phyloP scores from a whole-genome alignment of 75 land plant genomes.

The Pinus tabuliformis region DNA sequence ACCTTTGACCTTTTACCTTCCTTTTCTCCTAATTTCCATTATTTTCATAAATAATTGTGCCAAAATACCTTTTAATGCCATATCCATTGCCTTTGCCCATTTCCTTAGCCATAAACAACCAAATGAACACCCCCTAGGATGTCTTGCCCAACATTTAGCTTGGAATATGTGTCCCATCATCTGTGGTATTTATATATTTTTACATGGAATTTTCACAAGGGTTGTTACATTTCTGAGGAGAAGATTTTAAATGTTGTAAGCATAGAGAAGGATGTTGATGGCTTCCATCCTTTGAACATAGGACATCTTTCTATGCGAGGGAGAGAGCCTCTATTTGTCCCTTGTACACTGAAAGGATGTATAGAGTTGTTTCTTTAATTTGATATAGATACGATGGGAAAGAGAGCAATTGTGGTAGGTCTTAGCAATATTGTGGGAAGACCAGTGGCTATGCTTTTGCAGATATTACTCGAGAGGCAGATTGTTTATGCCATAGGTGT shows the following conservation, averaged over 20 bases:
- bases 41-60: no score
- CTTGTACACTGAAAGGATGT: conserved; percentile 93
- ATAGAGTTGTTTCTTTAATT: conserved; percentile 73
- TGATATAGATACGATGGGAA: conserved; percentile 64
- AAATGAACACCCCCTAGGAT: no score
- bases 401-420: conserved; percentile 89
- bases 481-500: conserved; percentile 50
- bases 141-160: no score
- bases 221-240: no score
- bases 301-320: conserved; percentile 80
- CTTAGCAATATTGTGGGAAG: conserved; percentile 87
- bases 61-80: no score
- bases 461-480: conserved; percentile 22
- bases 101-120: no score
- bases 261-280: conserved; percentile 92
- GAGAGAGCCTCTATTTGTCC: conserved; percentile 78
- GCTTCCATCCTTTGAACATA: conserved; percentile 80
- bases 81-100: no score
- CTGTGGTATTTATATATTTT: no score
- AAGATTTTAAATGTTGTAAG: conserved; percentile 59
- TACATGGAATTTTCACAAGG: no score
- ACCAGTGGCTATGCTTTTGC: conserved; percentile 79
- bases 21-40: no score
- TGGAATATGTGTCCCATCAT: no score
- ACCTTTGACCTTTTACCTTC: no score